A percentile compares a stretch with the other conserved stretches of the same genome.
Conservation (phyloP, 2,329 filamentous ascomycete genomes). For the Corniculantispora saksenae region DNA sequence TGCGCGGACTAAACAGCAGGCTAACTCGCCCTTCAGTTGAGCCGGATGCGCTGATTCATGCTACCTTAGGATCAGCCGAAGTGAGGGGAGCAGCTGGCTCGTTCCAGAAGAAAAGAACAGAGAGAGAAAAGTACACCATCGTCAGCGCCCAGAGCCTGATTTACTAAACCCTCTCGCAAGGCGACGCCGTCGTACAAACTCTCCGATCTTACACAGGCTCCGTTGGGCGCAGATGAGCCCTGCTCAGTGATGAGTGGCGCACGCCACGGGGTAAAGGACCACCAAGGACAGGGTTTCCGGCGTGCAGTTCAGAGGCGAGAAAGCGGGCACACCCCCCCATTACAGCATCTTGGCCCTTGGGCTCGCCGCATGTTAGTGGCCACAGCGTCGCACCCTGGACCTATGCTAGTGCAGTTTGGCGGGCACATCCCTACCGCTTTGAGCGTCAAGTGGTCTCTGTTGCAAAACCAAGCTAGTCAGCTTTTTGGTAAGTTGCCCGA, state of each 20-base stretch:
- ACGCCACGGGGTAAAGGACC: not conserved
- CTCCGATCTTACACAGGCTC: not conserved
- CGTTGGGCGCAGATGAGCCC: too few relatives aligned
- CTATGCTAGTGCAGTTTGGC: not conserved
- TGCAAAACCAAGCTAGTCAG: slow-evolving; percentile 3
- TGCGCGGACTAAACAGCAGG: not conserved
- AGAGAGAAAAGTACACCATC: not conserved
- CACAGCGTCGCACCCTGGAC: not conserved
- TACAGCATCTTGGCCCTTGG: not conserved
- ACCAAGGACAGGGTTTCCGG: not conserved
- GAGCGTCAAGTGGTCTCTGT: not conserved
- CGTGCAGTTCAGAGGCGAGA: not conserved
- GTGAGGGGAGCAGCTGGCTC: not conserved
- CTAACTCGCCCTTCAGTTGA: not conserved
- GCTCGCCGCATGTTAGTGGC: not conserved
- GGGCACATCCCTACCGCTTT: slow-evolving; percentile 4
- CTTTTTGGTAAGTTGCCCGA: slow-evolving; percentile 11
- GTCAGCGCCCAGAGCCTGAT: not conserved
- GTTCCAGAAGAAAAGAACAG: not conserved
- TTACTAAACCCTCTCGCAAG: not conserved
- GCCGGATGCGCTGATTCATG: not conserved
- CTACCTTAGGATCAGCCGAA: not conserved
- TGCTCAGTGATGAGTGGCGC: slow-evolving; percentile 7
- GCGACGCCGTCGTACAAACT: not conserved
- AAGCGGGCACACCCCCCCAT: not conserved